These are phyloP conservation scores for Rhizophagus prolifer DNA, from an alignment of 192 early-diverging fungal genomes.

Conservation along the genomic window DNA sequence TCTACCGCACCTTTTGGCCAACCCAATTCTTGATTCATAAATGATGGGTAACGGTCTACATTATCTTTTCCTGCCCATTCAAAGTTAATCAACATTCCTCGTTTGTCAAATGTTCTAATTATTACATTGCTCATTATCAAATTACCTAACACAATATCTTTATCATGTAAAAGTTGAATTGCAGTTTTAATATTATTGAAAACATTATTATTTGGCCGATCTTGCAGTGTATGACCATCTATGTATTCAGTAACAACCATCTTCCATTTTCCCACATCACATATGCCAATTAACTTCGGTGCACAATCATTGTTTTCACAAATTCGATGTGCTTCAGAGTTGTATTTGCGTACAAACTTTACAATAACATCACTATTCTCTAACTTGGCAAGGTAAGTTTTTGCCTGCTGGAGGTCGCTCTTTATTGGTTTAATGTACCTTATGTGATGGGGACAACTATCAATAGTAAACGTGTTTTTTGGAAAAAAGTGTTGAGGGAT, in stretches of 20 bases:
- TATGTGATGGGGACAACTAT: not conserved
- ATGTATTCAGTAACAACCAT: constrained; percentile 13
- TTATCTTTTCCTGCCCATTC: not conserved
- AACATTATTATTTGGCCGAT: not conserved
- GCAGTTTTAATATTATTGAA: not conserved
- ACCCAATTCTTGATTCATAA: not conserved
- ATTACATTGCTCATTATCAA: not conserved
- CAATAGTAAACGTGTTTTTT: too few relatives aligned
- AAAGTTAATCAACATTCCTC: not conserved
- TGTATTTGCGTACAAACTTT: not conserved
- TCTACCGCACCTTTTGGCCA: too few relatives aligned
- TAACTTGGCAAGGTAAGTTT: not conserved
- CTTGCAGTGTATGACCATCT: not conserved
- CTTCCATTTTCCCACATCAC: not conserved
- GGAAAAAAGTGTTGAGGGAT: too few relatives aligned
- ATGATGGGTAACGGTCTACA: not conserved
- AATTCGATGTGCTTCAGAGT: constrained; percentile 7
- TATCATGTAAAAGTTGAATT: not conserved
- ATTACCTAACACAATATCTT: not conserved
- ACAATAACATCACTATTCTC: not conserved
- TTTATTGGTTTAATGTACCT: not conserved
- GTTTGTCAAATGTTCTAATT: not conserved
- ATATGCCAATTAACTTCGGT: not conserved
- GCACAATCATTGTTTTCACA: not conserved
- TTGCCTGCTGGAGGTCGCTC: too few relatives aligned